Base-by-base conservation (phyloP, 2,329 filamentous ascomycete genomes). In the Rhynchosporium graminicola region DNA sequence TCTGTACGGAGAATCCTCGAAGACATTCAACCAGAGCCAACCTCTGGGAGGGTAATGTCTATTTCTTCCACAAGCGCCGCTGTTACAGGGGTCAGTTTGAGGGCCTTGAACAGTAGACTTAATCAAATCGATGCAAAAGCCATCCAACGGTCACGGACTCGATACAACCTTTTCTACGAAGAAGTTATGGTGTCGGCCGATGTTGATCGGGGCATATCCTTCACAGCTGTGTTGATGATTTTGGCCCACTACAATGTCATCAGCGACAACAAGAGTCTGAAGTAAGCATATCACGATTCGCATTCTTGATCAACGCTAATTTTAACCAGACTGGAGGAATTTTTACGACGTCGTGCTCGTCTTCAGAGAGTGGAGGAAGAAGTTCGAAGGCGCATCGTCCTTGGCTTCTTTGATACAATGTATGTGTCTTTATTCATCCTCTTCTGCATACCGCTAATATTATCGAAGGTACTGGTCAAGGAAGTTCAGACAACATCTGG, bases 211-310 rank as follows among this genome's bases (percentile, higher is more conserved):
- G 95, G 95, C 54, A 96, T 99, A 63, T 89, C 91, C 0, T 99
- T 99, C 75, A 95, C 92, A 3, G 88, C 89, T 6, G 89, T 97
- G 28, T 82, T 99, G 57, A 95, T 99, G 89, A 96, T 96, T 64
- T 81, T 99, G 62, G 94, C 96, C 40, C 95, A 99, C 76, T 96
- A 99, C 82, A 99, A 98, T 72, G 92, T 99, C 72, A 99, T 99
- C 75, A 97, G 89, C 69, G 95, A 99, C 76, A 97, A 89, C 79
- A 97, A 97, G 81, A 97, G 92, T 76, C 79, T 99, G 73, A 88
- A 84, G 88, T 90, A 79, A 74, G 79, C 76, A 13, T 2, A 13
- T 45, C 50, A 29, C 43, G 51, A 8, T 3, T 15, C 15, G 13
- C n/a, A 46, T 20, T 8, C 9, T 46, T 15, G 43, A 31, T 10